These are phyloP conservation scores for Pseudocercospora fuligena DNA, from an alignment of 2,329 filamentous ascomycete genomes.

Conservation along the genomic window DNA sequence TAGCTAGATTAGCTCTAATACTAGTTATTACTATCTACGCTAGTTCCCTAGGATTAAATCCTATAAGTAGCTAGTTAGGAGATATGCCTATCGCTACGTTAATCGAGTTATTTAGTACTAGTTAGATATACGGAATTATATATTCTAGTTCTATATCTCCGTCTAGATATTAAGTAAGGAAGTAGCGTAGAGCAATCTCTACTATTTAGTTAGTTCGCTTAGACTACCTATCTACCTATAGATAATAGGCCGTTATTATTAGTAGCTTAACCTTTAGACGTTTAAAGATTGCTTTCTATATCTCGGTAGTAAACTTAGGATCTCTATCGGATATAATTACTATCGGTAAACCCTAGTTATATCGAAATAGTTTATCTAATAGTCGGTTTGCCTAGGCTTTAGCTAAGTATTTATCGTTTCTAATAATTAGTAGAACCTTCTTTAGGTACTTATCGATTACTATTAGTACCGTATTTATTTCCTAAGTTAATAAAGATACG, in stretches of 20 bases:
- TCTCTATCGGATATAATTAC: slow-evolving; percentile 13
- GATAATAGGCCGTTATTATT: slow-evolving; percentile 12
- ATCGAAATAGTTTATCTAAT: slow-evolving; percentile 1
- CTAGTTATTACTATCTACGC: background rate
- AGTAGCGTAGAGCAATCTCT: slow-evolving; percentile 15
- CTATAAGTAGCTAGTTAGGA: too few relatives aligned
- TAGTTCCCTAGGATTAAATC: too few relatives aligned
- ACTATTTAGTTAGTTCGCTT: slow-evolving; percentile 14
- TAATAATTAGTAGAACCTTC: slow-evolving; percentile 5
- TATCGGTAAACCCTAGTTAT: slow-evolving; percentile 4
- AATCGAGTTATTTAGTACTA: too few relatives aligned
- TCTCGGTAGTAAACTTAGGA: slow-evolving; percentile 6
- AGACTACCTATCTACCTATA: slow-evolving; percentile 7
- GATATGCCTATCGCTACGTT: too few relatives aligned
- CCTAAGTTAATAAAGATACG: background rate
- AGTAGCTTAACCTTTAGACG: slow-evolving; percentile 1
- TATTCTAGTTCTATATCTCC: background rate
- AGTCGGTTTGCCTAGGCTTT: slow-evolving; percentile 2
- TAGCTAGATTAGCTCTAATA: background rate
- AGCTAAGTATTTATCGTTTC: background rate
- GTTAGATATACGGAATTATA: too few relatives aligned
- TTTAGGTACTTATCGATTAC: slow-evolving; percentile 5
- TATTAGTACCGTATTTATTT: background rate
- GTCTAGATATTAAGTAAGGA: slow-evolving; percentile 2
- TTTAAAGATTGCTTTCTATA: slow-evolving; percentile 6